Evolutionary conservation across 1,284 basidiomycete genomes (phyloP).

Genomic region (Sparassis latifolia): DNA sequence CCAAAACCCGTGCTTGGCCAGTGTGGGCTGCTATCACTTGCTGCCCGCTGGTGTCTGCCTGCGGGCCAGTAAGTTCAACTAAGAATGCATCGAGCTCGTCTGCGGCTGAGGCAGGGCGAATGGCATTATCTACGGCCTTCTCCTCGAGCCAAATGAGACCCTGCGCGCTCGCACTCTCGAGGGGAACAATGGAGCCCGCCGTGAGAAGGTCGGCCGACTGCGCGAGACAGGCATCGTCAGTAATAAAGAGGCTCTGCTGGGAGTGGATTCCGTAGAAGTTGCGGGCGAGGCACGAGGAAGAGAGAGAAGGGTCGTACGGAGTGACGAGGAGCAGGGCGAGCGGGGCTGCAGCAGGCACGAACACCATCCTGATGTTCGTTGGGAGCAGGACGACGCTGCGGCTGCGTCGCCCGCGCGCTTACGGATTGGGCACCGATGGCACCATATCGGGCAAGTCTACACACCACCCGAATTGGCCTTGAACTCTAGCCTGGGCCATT

Average conservation of each 20-base stretch:
- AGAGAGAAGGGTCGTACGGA: slow-evolving; percentile 16
- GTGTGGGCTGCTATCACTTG: slow-evolving; percentile 23
- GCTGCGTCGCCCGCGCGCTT: too few species aligned
- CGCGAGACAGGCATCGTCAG: slow-evolving; percentile 27
- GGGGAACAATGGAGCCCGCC: slow-evolving; percentile 8
- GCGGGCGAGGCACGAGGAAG: slow-evolving; percentile 38
- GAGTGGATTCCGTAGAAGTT: slow-evolving; percentile 50
- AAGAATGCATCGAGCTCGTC: slow-evolving; percentile 29
- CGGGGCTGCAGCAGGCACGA: slow-evolving; percentile 7
- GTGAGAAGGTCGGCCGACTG: slow-evolving; percentile 7
- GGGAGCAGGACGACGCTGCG: too few species aligned
- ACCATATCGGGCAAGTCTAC: too few species aligned
- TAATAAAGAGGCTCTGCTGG: slow-evolving; percentile 42
- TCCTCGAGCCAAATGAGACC: slow-evolving; percentile 61
- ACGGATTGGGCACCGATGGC: too few species aligned
- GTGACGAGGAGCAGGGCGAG: slow-evolving; percentile 20
- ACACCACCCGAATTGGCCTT: too few species aligned
- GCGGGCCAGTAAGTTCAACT: slow-evolving; percentile 14
- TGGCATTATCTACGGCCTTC: slow-evolving; percentile 37
- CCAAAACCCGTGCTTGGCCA: slow-evolving; percentile 29
- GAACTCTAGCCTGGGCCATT: too few species aligned
- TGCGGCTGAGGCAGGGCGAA: slow-evolving; percentile 10
- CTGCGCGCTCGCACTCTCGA: slow-evolving; percentile 4
- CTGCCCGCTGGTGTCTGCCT: slow-evolving; percentile 7
- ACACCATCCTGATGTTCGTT: too few species aligned